Evolutionary conservation across 2,329 filamentous ascomycete genomes (phyloP).

Genomic region (Plenodomus tracheiphilus): DNA sequence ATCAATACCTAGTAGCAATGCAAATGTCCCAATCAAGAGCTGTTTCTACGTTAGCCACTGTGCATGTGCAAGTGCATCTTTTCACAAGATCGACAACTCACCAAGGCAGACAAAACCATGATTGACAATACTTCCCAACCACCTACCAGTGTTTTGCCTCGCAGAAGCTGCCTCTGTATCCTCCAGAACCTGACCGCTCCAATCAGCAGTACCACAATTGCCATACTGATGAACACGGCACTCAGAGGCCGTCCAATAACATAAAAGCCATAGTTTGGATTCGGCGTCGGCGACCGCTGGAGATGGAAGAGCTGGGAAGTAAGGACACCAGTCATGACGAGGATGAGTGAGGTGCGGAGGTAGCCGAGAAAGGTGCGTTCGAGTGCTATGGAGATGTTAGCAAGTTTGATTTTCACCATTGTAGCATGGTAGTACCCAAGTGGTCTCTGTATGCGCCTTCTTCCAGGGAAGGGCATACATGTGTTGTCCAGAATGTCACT

Average conservation of each 20-base stretch:
- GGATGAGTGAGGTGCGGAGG: constrained; percentile 68
- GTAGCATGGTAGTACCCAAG: constrained; percentile 49
- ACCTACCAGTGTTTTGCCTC: constrained; percentile 60
- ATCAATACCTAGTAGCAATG: constrained; percentile 18
- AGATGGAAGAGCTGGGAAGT: constrained; percentile 70
- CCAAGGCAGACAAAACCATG: constrained; percentile 51
- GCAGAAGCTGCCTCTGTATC: constrained; percentile 61
- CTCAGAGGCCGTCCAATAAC: constrained; percentile 64
- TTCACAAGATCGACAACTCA: no score
- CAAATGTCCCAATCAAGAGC: constrained; percentile 22
- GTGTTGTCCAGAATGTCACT: constrained; percentile 52
- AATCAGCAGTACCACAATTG: constrained; percentile 55
- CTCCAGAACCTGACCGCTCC: constrained; percentile 64
- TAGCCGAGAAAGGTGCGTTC: constrained; percentile 77
- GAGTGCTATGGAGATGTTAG: constrained; percentile 57
- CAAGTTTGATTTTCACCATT: background rate
- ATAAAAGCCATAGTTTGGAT: constrained; percentile 60
- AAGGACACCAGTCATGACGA: constrained; percentile 68
- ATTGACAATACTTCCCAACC: constrained; percentile 62
- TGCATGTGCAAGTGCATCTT: no score
- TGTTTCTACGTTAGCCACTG: constrained; percentile 8
- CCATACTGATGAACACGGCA: constrained; percentile 53
- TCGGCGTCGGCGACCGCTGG: constrained; percentile 52
- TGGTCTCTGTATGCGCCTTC: constrained; percentile 58
- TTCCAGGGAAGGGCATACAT: constrained; percentile 56